Base-by-base conservation (phyloP, 768 basidiomycete genomes). In the Exidia glandulosa region DNA sequence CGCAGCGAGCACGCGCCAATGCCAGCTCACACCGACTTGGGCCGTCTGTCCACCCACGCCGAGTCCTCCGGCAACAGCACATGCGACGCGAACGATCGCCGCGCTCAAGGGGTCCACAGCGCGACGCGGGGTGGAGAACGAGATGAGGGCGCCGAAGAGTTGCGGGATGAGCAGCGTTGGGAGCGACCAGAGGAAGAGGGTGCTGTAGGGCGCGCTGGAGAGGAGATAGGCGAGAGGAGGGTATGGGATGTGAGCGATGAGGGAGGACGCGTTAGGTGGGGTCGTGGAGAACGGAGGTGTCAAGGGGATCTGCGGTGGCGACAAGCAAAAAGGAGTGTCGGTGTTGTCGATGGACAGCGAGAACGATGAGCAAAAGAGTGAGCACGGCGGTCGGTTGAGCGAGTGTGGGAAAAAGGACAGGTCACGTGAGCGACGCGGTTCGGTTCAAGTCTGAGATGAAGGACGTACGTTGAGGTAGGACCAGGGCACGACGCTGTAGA, bases 31-130 rank as follows among this genome's bases (percentile, higher is more conserved):
- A n/a, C n/a, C n/a, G n/a, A n/a, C n/a, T 31, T 76, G 73, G 36
- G 72, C 69, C 4, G 83, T 84, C 6, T 88, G 68, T 2, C 84
- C 76, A 33, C 57, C 45, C 33, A 55, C 54, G 63, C 86, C 83
- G 41, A 81, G 66, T 65, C 63, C 13, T 65, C 64, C 16, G 64
- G 66, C 48, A 54, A 60, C 14, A 60, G 65, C 61, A 33, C 62
- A 63, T 23, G 85, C 86, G 50, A 88, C 72, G 23, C 86, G 80
- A 29, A 79, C 71, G 61, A 88, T 87, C 34, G 83, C 78, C 2
- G 82, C 81, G 0, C 85, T 83, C 52, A 88, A 75, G 2, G 84
- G 78, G 65, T 88, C 86, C 56, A 86, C 76, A 23, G 64, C 60
- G 23, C 54, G 36, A 27, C 37, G 32, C 29, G 76, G 66, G 1